Evolutionary conservation across 2,329 filamentous ascomycete species (phyloP).

Genomic region (Pseudocercospora fuligena): DNA sequence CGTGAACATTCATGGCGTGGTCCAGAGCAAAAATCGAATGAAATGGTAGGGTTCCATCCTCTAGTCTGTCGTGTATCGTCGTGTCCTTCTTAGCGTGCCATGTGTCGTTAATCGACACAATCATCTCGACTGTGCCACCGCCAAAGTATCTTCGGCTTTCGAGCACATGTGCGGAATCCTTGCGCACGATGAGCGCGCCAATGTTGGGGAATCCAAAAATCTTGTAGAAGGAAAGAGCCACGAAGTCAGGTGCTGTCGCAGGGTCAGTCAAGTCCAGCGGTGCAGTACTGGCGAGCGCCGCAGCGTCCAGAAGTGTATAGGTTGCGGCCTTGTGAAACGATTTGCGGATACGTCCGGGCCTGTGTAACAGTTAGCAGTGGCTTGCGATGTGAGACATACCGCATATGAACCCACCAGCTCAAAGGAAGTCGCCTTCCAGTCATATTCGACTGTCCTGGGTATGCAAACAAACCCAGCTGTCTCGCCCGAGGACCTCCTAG

Average conservation of each 20-base stretch:
- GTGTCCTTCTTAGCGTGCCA: slow-evolving; percentile 62
- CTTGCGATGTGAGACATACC: not conserved
- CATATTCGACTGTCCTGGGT: slow-evolving; percentile 49
- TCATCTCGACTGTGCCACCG: slow-evolving; percentile 68
- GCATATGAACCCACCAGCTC: slow-evolving; percentile 36
- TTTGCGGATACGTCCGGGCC: slow-evolving; percentile 41
- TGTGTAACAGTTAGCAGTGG: slow-evolving; percentile 31
- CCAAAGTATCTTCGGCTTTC: slow-evolving; percentile 67
- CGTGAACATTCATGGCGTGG: slow-evolving; percentile 63
- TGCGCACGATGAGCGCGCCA: slow-evolving; percentile 63
- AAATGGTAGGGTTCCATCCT: slow-evolving; percentile 70
- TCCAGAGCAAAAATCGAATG: slow-evolving; percentile 68
- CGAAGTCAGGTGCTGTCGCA: slow-evolving; percentile 63
- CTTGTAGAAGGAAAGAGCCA: slow-evolving; percentile 67
- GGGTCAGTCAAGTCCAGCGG: slow-evolving; percentile 61
- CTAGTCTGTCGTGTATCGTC: slow-evolving; percentile 63
- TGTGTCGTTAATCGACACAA: slow-evolving; percentile 56
- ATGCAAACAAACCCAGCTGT: slow-evolving; percentile 45
- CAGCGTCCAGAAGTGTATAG: slow-evolving; percentile 65
- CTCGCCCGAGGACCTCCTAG: slow-evolving; percentile 37
- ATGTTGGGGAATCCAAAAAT: slow-evolving; percentile 70
- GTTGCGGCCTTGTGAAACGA: slow-evolving; percentile 41
- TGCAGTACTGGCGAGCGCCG: slow-evolving; percentile 67
- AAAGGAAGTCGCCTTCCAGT: slow-evolving; percentile 44
- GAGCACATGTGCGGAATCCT: slow-evolving; percentile 60